Base-by-base conservation (phyloP, 2,329 filamentous ascomycete species). In the Fusarium miscanthi region DNA sequence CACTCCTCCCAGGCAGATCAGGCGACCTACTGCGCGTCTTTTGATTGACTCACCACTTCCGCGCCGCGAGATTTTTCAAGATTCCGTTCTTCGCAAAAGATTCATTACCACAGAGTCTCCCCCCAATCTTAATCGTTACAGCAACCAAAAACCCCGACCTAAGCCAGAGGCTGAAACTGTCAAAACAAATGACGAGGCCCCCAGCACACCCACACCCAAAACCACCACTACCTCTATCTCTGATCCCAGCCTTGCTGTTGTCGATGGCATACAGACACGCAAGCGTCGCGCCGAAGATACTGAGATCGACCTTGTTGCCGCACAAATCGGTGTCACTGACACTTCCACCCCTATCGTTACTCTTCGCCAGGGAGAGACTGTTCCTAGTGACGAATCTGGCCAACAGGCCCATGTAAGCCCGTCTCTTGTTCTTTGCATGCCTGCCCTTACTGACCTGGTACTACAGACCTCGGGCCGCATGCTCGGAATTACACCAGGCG, bases 221-320 rank as follows among this genome's bases (percentile, higher is more conserved):
- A 35, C 30, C 23, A 21, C 30, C 30, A 19, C 30, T 51, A 25
- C n/a, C 46, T 16, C 30, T 41, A 57, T 41, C 56, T 54, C 43
- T 43, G 31, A 70, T 40, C 43, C 67, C 27, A 57, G 57, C 13
- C 59, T 69, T 43, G 58, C 72, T 46, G 58, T 64, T 45, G 74
- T 77, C 75, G 73, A 80, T 80, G 79, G 78, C 68, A 75, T 49
- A 66, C 64, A 65, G 53, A 77, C 76, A 54, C 77, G 69, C 70
- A 80, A 81, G 63, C 78, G 79, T 62, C 73, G 58, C 59, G 78
- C 79, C 58, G 52, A 79, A 72, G 69, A 78, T 56, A 66, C 74
- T 43, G 80, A 81, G 73, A 68, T 79, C 56, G 78, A 80, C 63
- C 70, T 81, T 61, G 71, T 79, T 72, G 76, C 73, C 59, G 68